phyloP scores from a whole-genome alignment of 805 yeast species.

The Vanderwaltozyma polyspora region DNA sequence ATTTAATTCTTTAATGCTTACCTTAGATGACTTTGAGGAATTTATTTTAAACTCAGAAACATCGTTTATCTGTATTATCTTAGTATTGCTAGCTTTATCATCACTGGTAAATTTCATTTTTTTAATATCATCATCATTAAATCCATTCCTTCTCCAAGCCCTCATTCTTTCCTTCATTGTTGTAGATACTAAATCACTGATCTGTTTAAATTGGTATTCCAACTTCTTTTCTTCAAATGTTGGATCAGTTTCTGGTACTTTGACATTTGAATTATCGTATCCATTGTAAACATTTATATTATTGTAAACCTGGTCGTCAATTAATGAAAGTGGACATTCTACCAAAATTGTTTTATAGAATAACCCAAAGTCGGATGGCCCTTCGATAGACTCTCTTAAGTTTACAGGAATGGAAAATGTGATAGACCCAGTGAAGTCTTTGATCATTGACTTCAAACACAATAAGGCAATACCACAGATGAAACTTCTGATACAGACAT shows the following conservation, averaged over 20 bases:
- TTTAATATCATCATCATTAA: conserved; percentile 22
- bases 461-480: conserved; percentile 20
- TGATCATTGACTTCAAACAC: conserved; percentile 18
- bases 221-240: conserved; percentile 2
- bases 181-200: conserved; percentile 13
- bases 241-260: conserved; percentile 6
- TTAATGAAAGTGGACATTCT: conserved; percentile 17
- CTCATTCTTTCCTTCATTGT: conserved; percentile 9
- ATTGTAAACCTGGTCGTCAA: conserved; percentile 9
- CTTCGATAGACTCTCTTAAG: conserved; percentile 11
- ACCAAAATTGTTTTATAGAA: conserved; percentile 19
- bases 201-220: conserved; percentile 17
- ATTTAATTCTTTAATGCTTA: conserved; percentile 11
- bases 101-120: conserved; percentile 17
- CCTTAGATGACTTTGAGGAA: neutral
- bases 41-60: conserved; percentile 11
- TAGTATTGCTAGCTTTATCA: conserved; percentile 4
- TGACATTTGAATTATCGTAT: conserved; percentile 3
- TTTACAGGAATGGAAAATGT: conserved; percentile 18
- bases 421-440: conserved; percentile 10
- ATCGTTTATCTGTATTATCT: conserved; percentile 20
- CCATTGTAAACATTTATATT: conserved; percentile 1
- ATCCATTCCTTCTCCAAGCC: conserved; percentile 15
- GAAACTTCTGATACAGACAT: conserved; percentile 18
- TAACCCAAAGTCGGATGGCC: conserved; percentile 12